Conservation (phyloP, 2,329 filamentous ascomycete species). For the Cercospora nicotianae region DNA sequence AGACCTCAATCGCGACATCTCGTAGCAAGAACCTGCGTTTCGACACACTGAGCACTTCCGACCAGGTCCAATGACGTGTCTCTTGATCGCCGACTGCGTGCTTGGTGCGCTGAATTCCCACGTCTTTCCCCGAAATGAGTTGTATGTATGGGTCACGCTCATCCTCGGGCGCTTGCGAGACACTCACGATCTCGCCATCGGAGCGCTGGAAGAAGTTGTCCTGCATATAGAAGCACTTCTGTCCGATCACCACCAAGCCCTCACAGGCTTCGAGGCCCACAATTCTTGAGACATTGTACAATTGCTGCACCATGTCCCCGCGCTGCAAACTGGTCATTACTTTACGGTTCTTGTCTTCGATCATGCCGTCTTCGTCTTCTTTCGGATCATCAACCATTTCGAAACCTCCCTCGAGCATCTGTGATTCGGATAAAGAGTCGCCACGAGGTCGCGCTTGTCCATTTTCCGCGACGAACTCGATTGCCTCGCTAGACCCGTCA, state of each 20-base stretch:
- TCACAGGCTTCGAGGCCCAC: constrained; percentile 92
- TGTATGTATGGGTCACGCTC: constrained; percentile 94
- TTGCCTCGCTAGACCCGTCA: constrained; percentile 29
- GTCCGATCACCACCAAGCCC: constrained; percentile 88
- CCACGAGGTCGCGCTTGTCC: constrained; percentile 38
- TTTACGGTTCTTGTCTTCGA: constrained; percentile 94
- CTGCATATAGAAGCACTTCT: constrained; percentile 88
- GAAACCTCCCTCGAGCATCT: constrained; percentile 78
- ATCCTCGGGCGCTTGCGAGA: constrained; percentile 87
- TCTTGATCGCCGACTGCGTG: constrained; percentile 65
- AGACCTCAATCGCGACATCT: constrained; percentile 94
- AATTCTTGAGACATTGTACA: constrained; percentile 93
- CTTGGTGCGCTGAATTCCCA: constrained; percentile 55
- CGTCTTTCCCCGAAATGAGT: constrained; percentile 79
- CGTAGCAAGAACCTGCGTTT: constrained; percentile 94
- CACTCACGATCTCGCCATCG: constrained; percentile 94
- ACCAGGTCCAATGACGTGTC: constrained; percentile 89
- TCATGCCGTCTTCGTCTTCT: constrained; percentile 75
- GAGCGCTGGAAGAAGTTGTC: constrained; percentile 95
- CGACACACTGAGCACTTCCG: constrained; percentile 89
- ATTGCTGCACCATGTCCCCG: constrained; percentile 87
- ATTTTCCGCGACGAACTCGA: constrained; percentile 21
- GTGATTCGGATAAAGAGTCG: constrained; percentile 45
- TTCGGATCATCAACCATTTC: constrained; percentile 94
- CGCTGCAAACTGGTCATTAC: constrained; percentile 92